Conservation (phyloP, 1,139 yeast species). For the Sugiyamaella sp. region DNA sequence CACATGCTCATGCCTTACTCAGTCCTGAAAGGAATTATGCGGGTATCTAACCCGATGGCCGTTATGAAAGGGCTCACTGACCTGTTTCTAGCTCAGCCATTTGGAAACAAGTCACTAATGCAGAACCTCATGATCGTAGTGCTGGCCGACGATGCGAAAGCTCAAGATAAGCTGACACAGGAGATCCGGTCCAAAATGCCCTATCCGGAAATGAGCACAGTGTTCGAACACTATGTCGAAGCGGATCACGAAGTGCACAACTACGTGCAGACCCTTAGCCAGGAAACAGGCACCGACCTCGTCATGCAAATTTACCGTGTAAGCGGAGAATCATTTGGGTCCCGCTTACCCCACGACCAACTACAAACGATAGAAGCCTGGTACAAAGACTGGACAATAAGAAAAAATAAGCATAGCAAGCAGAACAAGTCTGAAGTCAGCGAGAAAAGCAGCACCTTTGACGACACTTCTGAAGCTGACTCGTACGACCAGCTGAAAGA, state of each 20-base stretch:
- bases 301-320: slow-evolving; percentile 19
- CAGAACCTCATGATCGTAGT: slow-evolving; percentile 73
- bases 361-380: slow-evolving; percentile 41
- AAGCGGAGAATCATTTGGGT: slow-evolving; percentile 1
- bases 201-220: slow-evolving; percentile 37
- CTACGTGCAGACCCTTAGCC: slow-evolving; percentile 16
- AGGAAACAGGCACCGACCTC: slow-evolving; percentile 19
- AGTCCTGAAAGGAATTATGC: slow-evolving; percentile 70
- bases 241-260: slow-evolving; percentile 21
- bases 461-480: slow-evolving; percentile 28
- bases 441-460: slow-evolving; percentile 25
- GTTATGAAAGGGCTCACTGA: slow-evolving; percentile 78
- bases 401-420: background rate
- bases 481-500: slow-evolving; percentile 57
- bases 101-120: slow-evolving; percentile 68
- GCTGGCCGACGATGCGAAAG: slow-evolving; percentile 75
- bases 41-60: slow-evolving; percentile 83
- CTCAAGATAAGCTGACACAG: slow-evolving; percentile 59
- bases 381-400: slow-evolving; percentile 37
- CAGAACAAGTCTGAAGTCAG: slow-evolving; percentile 34
- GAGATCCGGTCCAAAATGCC: slow-evolving; percentile 49
- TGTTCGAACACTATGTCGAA: slow-evolving; percentile 38
- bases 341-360: slow-evolving; percentile 4
- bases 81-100: slow-evolving; percentile 75
- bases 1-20: slow-evolving; percentile 79